Base-by-base conservation (phyloP, 2,329 filamentous ascomycete species). In the Beauveria scarabaeidicola region DNA sequence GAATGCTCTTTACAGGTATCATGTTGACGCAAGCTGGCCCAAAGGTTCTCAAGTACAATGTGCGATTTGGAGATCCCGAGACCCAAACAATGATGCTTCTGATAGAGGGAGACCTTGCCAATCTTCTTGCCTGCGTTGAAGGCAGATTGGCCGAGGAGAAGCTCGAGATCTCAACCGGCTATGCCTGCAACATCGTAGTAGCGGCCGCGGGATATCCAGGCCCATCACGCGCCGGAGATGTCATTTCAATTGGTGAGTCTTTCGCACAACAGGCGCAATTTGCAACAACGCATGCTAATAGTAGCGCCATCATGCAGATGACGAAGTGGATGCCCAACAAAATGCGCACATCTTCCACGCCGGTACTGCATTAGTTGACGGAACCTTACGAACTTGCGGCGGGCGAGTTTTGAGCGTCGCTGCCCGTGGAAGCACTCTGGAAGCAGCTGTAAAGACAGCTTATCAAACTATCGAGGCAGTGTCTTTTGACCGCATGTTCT, bases 41-140 rank as follows among this genome's bases (percentile, higher is more conserved):
- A 10, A 90, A 89, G 71, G 85, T 89, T 7, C 79, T 96, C 51
- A 91, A 96, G 72, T 96, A 96, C 76, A 96, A 96, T 67, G 90
- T 93, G 40, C 84, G 91, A 56, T 94, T 94, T 68, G 91, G 91
- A 44, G 91, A 96, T 67, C 91, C 91, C 1, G 91, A 96, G 73
- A 91, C 89, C 0, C 90, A 96, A 73, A 91, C 87, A 2, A 78
- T 94, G 23, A 77, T 96, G 15, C 84, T 89, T 2, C 77, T 96
- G 19, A 79, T 96, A 43, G 85, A 93, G 61, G 89, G 87, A 11
- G 91, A 97, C 73, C 80, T 97, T 41, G 91, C 90, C 0, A 84
- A 89, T 69, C 79, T 96, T 85, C 77, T 90, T 32, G 90, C 91
- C 50, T 95, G 90, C 72, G 84, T 88, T 8, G 81, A 87, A 53